These are phyloP conservation scores for Tuctoria greenei DNA, from an alignment of 176 grass and related monocot species.

Conservation along the genomic window DNA sequence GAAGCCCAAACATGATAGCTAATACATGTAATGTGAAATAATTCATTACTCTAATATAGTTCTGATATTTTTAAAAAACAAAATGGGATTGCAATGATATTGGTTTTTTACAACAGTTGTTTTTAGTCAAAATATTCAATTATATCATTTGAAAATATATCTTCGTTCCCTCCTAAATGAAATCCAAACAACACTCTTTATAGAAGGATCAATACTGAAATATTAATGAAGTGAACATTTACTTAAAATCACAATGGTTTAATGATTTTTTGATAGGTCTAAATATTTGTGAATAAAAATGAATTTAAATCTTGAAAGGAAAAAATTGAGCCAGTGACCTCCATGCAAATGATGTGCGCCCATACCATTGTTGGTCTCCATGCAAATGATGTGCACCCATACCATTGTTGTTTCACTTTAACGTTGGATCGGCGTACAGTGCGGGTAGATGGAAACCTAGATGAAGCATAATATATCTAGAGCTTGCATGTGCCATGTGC, in stretches of 20 bases:
- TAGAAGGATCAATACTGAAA: background rate
- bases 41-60: background rate
- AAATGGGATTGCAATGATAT: no score
- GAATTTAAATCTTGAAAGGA: background rate
- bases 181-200: background rate
- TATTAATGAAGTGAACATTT: background rate
- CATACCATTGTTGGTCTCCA: background rate
- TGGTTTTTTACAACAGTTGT: background rate
- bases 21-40: constrained; percentile 6
- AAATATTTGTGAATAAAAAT: background rate
- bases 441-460: background rate
- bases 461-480: background rate
- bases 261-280: background rate
- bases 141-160: background rate
- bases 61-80: no score
- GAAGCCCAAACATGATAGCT: background rate
- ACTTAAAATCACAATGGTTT: background rate
- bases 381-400: background rate
- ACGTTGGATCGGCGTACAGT: background rate
- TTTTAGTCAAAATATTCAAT: background rate
- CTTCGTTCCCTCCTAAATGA: background rate
- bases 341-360: background rate
- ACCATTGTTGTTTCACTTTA: background rate
- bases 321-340: background rate
- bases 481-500: constrained; percentile 15